These are phyloP conservation scores for Stachybotrys chlorohalonatus DNA, from an alignment of 2,329 filamentous ascomycete genomes.

Conservation along the genomic window DNA sequence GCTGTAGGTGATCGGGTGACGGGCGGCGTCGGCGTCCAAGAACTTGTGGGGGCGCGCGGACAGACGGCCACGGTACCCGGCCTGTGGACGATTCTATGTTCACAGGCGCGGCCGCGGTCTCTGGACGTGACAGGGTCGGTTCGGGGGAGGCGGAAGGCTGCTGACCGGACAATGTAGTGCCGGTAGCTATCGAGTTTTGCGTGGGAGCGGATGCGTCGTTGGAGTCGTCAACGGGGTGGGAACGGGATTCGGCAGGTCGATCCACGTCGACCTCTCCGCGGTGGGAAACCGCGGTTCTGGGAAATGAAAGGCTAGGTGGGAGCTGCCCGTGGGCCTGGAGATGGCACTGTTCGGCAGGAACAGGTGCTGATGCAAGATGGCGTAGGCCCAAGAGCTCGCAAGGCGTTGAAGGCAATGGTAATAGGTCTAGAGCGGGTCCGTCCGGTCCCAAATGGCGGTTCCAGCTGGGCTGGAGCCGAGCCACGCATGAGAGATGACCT, in stretches of 20 bases:
- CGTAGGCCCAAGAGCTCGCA: background rate
- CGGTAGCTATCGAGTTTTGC: constrained; percentile 37
- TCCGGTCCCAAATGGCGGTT: background rate
- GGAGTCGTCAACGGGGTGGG: constrained; percentile 35
- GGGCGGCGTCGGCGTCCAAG: constrained; percentile 47
- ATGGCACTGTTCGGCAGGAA: background rate
- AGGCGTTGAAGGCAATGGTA: background rate
- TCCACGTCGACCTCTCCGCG: constrained; percentile 34
- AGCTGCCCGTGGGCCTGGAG: background rate
- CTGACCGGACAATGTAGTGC: constrained; percentile 34
- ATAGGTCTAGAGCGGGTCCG: background rate
- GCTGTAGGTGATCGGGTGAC: constrained; percentile 27
- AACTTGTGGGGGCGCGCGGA: constrained; percentile 25
- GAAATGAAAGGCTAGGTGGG: constrained; percentile 1
- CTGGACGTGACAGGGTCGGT: constrained; percentile 12
- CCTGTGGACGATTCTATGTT: constrained; percentile 31
- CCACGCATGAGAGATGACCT: background rate
- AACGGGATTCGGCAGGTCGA: constrained; percentile 22
- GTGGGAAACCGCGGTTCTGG: constrained; percentile 25
- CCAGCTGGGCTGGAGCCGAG: background rate
- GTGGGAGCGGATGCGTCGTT: constrained; percentile 56
- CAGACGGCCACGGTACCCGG: constrained; percentile 12
- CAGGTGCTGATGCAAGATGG: background rate
- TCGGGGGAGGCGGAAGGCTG: constrained; percentile 12
- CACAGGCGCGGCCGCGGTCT: constrained; percentile 21